Evolutionary conservation across 345 rosid genomes (phyloP).

Genomic region (Noccaea caerulescens): DNA sequence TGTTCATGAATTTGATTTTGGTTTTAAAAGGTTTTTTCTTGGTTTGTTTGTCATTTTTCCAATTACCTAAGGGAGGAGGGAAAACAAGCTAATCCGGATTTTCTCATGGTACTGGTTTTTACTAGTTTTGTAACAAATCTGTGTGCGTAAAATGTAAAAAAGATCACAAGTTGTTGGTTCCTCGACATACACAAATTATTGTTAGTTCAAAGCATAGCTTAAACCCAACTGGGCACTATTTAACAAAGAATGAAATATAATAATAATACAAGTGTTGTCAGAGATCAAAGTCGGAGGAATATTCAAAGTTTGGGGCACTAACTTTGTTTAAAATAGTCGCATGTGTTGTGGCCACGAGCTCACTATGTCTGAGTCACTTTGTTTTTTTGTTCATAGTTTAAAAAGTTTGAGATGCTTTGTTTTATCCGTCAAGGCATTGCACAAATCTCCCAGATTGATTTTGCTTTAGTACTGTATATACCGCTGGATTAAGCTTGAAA

Average conservation of each 20-base stretch:
- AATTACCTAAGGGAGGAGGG: no score
- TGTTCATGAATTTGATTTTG: not conserved
- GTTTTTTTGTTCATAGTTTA: not conserved
- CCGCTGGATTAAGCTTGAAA: no score
- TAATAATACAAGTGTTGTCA: not conserved
- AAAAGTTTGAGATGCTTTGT: constrained; percentile 16
- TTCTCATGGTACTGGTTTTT: not conserved
- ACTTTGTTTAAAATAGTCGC: not conserved
- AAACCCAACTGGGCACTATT: not conserved
- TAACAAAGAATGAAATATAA: not conserved
- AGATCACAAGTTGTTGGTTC: not conserved
- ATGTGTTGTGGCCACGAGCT: constrained; percentile 35
- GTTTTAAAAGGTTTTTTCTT: not conserved
- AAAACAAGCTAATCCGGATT: not conserved
- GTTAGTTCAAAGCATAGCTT: not conserved
- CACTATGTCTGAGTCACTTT: constrained; percentile 32
- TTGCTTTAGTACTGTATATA: no score
- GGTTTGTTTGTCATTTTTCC: no score
- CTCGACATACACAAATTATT: not conserved
- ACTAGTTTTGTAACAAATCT: not conserved
- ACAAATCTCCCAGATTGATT: not conserved
- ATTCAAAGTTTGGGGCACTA: constrained; percentile 10
- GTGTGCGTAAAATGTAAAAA: not conserved
- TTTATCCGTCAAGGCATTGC: constrained; percentile 27
- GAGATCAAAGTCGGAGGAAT: constrained; percentile 9